These are phyloP conservation scores for Neophaeococcomyces aloes DNA, from an alignment of 2,329 filamentous ascomycete genomes.

Conservation along the genomic window DNA sequence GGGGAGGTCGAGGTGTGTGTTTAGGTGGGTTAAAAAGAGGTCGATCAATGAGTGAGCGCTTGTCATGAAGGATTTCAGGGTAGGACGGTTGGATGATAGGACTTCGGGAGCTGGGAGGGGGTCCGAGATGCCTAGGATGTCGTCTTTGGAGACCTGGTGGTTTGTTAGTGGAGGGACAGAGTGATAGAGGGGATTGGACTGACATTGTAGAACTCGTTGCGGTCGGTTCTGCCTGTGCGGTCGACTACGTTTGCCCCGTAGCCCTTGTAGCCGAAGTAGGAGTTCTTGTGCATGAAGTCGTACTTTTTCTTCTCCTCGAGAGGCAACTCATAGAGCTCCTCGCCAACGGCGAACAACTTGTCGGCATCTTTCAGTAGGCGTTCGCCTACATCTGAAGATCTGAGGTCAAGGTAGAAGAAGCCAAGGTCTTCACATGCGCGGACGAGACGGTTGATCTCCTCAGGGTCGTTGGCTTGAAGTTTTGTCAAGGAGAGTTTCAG, in stretches of 20 bases:
- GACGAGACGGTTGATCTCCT: constrained; percentile 29
- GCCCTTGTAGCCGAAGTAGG: constrained; percentile 46
- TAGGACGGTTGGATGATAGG: constrained; percentile 29
- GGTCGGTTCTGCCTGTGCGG: constrained; percentile 38
- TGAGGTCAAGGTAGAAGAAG: constrained; percentile 48
- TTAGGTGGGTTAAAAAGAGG: constrained; percentile 37
- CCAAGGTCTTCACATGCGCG: constrained; percentile 39
- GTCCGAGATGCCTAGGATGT: constrained; percentile 34
- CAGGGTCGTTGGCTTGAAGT: constrained; percentile 27
- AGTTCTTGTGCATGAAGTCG: constrained; percentile 41
- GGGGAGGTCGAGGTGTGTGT: constrained; percentile 35
- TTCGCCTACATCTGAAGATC: constrained; percentile 27
- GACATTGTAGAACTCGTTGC: constrained; percentile 48
- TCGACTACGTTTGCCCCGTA: constrained; percentile 40
- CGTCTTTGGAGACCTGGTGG: constrained; percentile 41
- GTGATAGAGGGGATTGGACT: constrained; percentile 8
- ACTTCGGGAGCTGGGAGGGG: constrained; percentile 34
- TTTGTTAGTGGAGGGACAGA: constrained; percentile 8
- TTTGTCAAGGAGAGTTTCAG: constrained; percentile 32
- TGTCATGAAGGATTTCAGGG: constrained; percentile 36
- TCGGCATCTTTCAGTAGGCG: constrained; percentile 36
- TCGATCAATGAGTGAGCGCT: constrained; percentile 37
- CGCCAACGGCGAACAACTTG: constrained; percentile 37
- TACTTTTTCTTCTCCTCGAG: constrained; percentile 45
- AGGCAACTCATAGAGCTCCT: constrained; percentile 38